These are phyloP conservation scores for grape (Vitis vinifera) DNA, from an alignment of 164 flowering plant genomes.

Conservation along the genomic window ASM3070453v1 NC_081823.1:7131501-7132000, in stretches of 20 bases:
- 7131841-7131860: constrained; percentile 9
- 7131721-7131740: constrained; percentile 8
- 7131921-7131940: no score
- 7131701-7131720: constrained; percentile 16
- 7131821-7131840: constrained; percentile 7
- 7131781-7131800: constrained; percentile 12
- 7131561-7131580: constrained; percentile 93
- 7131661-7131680: constrained; percentile 8
- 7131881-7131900: constrained; percentile 1
- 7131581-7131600: constrained; percentile 89
- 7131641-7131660: constrained; percentile 33
- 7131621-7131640: constrained; percentile 23
- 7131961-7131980: no score
- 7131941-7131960: no score
- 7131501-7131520: constrained; percentile 81
- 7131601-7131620: constrained; percentile 50
- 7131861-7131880: constrained; percentile 21
- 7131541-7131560: constrained; percentile 68
- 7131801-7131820: constrained; percentile 13
- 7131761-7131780: constrained; percentile 10
- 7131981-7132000: no score
- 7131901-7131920: no score
- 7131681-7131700: constrained; percentile 14
- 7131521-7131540: constrained; percentile 88
- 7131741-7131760: constrained; percentile 14